These are phyloP conservation scores for Plasmodium inui DNA, from an alignment of 169 alveolate species.

Conservation along the genomic window DNA sequence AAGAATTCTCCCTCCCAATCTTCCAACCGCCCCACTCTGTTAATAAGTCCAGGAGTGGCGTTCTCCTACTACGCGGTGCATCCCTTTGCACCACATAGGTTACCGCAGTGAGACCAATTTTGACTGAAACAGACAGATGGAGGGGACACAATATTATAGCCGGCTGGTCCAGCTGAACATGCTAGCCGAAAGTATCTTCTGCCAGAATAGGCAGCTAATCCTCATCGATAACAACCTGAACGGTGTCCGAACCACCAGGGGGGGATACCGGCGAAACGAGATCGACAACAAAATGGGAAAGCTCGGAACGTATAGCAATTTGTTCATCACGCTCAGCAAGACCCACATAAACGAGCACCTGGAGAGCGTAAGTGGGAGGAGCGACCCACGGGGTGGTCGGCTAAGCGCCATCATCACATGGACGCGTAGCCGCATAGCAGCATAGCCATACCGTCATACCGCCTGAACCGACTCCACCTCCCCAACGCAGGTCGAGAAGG, in stretches of 20 bases:
- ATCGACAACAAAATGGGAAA: constrained; percentile 15
- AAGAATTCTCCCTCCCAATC: background rate
- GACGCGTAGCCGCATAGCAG: background rate
- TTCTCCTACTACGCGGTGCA: background rate
- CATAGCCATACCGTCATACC: too few relatives aligned
- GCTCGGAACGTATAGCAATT: constrained; percentile 24
- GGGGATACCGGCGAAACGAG: constrained; percentile 65
- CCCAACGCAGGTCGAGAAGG: constrained; percentile 39
- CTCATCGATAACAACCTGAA: constrained; percentile 58
- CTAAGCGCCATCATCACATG: background rate
- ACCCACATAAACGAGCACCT: constrained; percentile 30
- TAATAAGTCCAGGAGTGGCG: too few relatives aligned
- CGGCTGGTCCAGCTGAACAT: constrained; percentile 47
- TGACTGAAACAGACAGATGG: background rate
- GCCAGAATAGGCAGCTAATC: constrained; percentile 35
- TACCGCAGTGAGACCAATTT: background rate
- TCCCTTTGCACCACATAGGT: background rate
- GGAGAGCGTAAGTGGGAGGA: constrained; percentile 21
- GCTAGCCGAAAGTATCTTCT: constrained; percentile 53
- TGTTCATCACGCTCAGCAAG: constrained; percentile 37
- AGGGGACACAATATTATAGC: constrained; percentile 53
- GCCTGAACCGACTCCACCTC: background rate
- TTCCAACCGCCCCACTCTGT: background rate
- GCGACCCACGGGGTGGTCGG: background rate
- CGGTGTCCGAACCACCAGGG: constrained; percentile 42